Evolutionary conservation across 495 filamentous ascomycete species (phyloP), one percentile per base, ranked within the genome.

Genomic region (Neurospora pannonica): DNA sequence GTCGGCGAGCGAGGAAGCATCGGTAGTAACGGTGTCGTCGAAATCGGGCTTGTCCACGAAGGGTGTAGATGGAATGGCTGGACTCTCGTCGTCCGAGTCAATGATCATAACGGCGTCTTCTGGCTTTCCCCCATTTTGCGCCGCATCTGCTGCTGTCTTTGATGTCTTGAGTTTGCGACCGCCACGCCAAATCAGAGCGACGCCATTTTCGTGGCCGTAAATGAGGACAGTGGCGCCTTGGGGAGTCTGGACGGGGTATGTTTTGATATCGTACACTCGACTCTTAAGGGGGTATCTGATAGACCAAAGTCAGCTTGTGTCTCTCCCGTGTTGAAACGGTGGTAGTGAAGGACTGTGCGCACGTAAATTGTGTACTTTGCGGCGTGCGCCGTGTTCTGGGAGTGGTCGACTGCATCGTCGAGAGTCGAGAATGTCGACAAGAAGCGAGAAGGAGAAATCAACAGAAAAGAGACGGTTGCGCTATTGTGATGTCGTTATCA

Each of bases 161-260:
- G 80, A 73, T 15, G 77, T 71, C 72, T 91, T 90, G 74, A 94
- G 89, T 24, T 86, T 83, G 37, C 84, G 87, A 28, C 94, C 94
- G 73, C 94, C 94, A 78, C 92, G 87, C 94, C 94, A 97, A 34
- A 94, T 76, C 34, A 97, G 81, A 46, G 89, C 90, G 38, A 97
- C 73, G 34, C 94, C 94, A 79, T 89, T 90, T 42, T 94, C 91
- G 75, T 96, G 91, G 72, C 91, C 94, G 79, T 96, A 95, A 38
- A 97, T 78, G 71, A 97, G 87, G 78, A 97, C 88, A 2, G 90
- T 92, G 10, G 94, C 95, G 77, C 93, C 94, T 80, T 97, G 96
- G 7, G 93, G 90, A 8, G 94, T 89, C 72, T 85, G 86, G 34
- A 94, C 82, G 8, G 94, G 94, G 79, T 97, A 97, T 71, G 88